Conservation (phyloP, 176 grass and related monocot species). For the Rhynchospora tenuis region DNA sequence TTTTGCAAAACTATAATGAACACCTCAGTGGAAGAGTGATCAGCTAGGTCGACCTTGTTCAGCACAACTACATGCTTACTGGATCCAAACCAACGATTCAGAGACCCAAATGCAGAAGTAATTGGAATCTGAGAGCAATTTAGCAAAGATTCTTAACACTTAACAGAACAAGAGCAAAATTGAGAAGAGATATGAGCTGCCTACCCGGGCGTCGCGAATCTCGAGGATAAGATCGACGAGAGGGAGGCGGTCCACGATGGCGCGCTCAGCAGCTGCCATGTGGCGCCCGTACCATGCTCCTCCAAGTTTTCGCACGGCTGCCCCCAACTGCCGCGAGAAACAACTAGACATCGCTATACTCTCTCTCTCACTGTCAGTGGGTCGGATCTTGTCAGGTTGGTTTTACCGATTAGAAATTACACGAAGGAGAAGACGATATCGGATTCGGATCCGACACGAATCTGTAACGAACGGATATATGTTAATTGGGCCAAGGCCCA, state of each 20-base stretch:
- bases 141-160: background rate
- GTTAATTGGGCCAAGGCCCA: background rate
- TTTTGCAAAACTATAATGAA: background rate
- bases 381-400: background rate
- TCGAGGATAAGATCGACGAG: conserved; percentile 69
- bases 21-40: conserved; percentile 50
- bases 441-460: background rate
- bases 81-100: conserved; percentile 25
- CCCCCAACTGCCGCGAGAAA: conserved; percentile 37
- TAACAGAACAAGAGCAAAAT: background rate
- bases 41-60: conserved; percentile 62
- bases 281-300: conserved; percentile 40
- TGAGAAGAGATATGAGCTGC: background rate
- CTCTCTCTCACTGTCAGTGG: background rate
- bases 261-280: conserved; percentile 51
- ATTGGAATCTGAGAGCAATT: conserved; percentile 33
- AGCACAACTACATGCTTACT: conserved; percentile 37
- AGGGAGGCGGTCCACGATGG: conserved; percentile 44
- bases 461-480: background rate
- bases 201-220: conserved; percentile 56
- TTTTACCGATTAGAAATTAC: background rate
- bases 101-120: conserved; percentile 39
- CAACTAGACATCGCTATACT: conserved; percentile 15
- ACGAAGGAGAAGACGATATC: background rate
- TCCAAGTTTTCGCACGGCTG: conserved; percentile 29